Evolutionary conservation across 116 monocot species (phyloP).

Genomic region (Iris pallida): DNA sequence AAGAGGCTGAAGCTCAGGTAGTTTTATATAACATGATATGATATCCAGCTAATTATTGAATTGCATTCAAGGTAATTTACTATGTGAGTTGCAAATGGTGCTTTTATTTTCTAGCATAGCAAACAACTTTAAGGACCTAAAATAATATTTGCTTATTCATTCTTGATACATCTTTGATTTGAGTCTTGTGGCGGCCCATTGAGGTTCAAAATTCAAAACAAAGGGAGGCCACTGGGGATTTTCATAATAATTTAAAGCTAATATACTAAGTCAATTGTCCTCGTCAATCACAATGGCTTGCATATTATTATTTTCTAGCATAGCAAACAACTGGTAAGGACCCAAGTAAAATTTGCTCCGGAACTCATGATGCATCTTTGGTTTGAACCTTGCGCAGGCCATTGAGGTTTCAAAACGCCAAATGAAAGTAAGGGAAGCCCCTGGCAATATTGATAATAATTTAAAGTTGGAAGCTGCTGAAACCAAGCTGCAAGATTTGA

Average conservation of each 20-base stretch:
- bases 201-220: constrained; percentile 93
- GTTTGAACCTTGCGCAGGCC: constrained; percentile 28
- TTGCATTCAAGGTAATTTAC: too few species aligned
- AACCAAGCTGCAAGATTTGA: constrained; percentile 82
- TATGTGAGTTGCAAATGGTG: background rate
- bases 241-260: constrained; percentile 67
- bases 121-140: too few species aligned
- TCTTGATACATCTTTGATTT: background rate
- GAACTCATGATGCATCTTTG: background rate
- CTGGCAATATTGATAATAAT: constrained; percentile 65
- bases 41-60: too few species aligned
- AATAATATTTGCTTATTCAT: background rate
- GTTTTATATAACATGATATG: background rate
- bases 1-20: constrained; percentile 99
- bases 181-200: constrained; percentile 46
- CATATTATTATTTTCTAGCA: too few species aligned
- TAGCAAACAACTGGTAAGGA: too few species aligned
- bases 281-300: too few species aligned
- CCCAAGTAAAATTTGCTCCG: background rate
- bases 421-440: constrained; percentile 66
- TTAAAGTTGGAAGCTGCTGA: constrained; percentile 87
- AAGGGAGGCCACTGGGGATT: constrained; percentile 64
- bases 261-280: too few species aligned
- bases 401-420: constrained; percentile 92
- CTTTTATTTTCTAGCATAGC: too few species aligned